phyloP scores from a whole-genome alignment of 371 early-diverging fungal genomes.

The Apophysomyces sp. region DNA sequence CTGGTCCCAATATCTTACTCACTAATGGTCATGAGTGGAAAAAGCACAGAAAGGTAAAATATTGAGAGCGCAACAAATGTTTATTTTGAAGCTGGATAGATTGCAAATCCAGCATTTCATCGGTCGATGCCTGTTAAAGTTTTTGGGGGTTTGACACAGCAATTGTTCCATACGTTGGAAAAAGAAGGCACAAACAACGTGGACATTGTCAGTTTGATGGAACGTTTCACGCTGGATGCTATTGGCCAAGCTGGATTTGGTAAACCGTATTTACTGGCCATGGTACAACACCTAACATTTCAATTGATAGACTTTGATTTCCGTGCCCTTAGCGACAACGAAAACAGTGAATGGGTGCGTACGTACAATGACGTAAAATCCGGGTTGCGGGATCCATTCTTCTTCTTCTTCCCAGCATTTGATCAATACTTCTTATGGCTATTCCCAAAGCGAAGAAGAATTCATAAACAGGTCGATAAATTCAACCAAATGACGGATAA shows the following conservation, averaged over 20 bases:
- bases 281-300: not conserved
- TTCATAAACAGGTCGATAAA: slow-evolving; percentile 5
- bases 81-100: not conserved
- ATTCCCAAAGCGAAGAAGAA: slow-evolving; percentile 17
- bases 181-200: not conserved
- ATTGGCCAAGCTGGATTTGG: slow-evolving; percentile 40
- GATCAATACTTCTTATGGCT: slow-evolving; percentile 17
- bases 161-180: slow-evolving; percentile 21
- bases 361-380: slow-evolving; percentile 10
- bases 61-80: not conserved
- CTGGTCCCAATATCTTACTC: slow-evolving; percentile 19
- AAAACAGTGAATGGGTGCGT: slow-evolving; percentile 14
- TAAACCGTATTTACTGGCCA: not conserved
- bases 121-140: slow-evolving; percentile 32
- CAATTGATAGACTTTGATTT: slow-evolving; percentile 24
- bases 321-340: slow-evolving; percentile 13
- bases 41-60: slow-evolving; percentile 21
- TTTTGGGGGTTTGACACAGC: slow-evolving; percentile 24
- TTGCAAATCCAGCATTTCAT: slow-evolving; percentile 44
- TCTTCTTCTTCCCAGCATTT: slow-evolving; percentile 18
- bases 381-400: slow-evolving; percentile 9
- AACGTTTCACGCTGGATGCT: slow-evolving; percentile 35
- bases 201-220: slow-evolving; percentile 15
- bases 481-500: slow-evolving; percentile 5
- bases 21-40: slow-evolving; percentile 26